A percentile compares a stretch with the other conserved stretches of the same genome.
Evolutionary conservation across 2,329 filamentous ascomycete genomes (phyloP).

Genomic region (Fusarium sp.): DNA sequence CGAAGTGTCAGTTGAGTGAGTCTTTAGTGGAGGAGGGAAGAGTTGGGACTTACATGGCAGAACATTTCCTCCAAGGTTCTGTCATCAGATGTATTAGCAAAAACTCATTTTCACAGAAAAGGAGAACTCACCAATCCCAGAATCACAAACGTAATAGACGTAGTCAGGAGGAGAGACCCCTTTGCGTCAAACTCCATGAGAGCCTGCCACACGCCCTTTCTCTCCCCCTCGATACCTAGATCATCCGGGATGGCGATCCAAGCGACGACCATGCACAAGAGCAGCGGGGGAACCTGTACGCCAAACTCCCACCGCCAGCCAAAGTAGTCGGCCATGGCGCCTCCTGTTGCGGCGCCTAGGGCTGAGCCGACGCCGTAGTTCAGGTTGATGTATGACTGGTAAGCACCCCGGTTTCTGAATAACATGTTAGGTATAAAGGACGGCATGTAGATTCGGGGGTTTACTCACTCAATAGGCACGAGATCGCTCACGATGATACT

Average conservation of each 20-base stretch:
- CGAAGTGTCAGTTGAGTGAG: constrained; percentile 13
- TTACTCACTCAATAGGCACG: constrained; percentile 75
- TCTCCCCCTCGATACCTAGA: constrained; percentile 62
- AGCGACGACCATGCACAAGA: constrained; percentile 61
- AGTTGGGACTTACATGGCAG: constrained; percentile 62
- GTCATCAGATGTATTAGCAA: constrained; percentile 2
- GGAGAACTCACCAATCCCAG: constrained; percentile 64
- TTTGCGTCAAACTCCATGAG: constrained; percentile 68
- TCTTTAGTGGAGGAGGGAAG: not conserved
- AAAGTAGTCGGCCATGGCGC: constrained; percentile 75
- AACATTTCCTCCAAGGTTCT: constrained; percentile 74
- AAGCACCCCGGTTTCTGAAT: constrained; percentile 67
- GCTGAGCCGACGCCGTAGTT: constrained; percentile 70
- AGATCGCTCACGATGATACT: constrained; percentile 80
- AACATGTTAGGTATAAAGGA: not conserved
- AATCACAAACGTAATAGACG: constrained; percentile 68
- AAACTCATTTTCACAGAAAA: not conserved
- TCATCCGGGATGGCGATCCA: constrained; percentile 62
- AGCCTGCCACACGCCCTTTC: constrained; percentile 60
- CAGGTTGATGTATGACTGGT: constrained; percentile 78
- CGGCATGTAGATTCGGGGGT: not conserved
- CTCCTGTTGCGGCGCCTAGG: constrained; percentile 76
- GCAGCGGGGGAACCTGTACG: constrained; percentile 67
- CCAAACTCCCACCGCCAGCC: constrained; percentile 82
- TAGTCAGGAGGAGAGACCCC: constrained; percentile 66